Evolutionary conservation across 2,329 filamentous ascomycete species (phyloP).

Genomic region (Paecilomyces sp.): DNA sequence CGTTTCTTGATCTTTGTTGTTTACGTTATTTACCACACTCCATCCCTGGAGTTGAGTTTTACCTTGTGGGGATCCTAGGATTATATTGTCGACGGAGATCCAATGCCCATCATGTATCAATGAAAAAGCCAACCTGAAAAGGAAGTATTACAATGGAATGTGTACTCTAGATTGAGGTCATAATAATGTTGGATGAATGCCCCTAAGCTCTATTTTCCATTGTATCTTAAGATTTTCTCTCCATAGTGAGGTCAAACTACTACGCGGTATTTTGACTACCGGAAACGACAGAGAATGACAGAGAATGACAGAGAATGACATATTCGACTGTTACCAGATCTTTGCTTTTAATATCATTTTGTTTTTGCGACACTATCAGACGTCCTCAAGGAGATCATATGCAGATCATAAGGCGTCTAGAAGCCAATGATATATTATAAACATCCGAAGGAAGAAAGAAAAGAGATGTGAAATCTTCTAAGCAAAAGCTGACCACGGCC

Average conservation of each 20-base stretch:
- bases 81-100: neutral
- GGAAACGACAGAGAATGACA: neutral
- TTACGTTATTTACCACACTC: neutral
- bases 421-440: neutral
- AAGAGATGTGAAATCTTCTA: neutral
- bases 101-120: neutral
- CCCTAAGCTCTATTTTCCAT: no score
- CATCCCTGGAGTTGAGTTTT: neutral
- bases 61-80: neutral
- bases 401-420: neutral
- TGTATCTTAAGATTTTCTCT: no score
- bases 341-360: neutral
- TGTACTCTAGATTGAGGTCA: neutral
- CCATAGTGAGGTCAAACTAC: neutral
- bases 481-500: neutral
- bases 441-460: neutral
- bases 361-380: neutral
- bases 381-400: neutral
- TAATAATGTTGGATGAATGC: neutral
- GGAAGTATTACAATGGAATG: neutral
- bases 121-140: neutral
- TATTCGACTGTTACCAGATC: neutral
- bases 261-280: neutral
- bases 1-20: conserved; percentile 7
- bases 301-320: neutral